Percentiles rank a stretch among this genome's conserved stretches.
phyloP scores from a whole-genome alignment of 1,284 basidiomycete genomes.

The Retiboletus flavoniger region DNA sequence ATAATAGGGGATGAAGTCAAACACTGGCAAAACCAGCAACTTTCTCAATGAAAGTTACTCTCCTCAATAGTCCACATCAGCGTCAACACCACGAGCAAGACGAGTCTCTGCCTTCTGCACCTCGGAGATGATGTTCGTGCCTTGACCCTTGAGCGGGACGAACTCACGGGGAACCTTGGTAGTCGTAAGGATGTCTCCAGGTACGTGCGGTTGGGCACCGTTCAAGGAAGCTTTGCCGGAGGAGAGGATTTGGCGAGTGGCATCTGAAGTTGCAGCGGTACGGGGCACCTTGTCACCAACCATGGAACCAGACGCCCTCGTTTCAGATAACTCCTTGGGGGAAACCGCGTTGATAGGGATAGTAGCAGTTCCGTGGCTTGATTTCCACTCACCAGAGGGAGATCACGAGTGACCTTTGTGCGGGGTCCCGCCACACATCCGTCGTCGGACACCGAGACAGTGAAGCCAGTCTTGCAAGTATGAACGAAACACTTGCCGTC shows the following conservation, averaged over 20 bases:
- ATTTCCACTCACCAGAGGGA: not conserved
- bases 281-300: not conserved
- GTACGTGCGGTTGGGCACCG: not conserved
- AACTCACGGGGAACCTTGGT: not conserved
- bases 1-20: not conserved
- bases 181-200: not conserved
- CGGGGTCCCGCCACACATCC: slow-evolving; percentile 7
- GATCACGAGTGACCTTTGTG: not conserved
- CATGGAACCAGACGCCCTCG: not conserved
- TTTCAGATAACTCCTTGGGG: not conserved
- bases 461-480: slow-evolving; percentile 10
- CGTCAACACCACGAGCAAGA: not conserved
- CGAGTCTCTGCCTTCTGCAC: not conserved
- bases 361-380: too few relatives aligned
- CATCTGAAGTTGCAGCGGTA: not conserved
- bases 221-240: not conserved
- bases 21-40: not conserved
- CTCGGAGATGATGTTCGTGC: not conserved
- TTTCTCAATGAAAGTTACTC: not conserved
- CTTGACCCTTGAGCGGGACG: not conserved
- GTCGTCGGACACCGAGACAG: not conserved
- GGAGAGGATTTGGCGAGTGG: not conserved
- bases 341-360: not conserved
- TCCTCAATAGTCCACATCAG: not conserved
- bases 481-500: slow-evolving; percentile 16